phyloP scores from a whole-genome alignment of 2,329 filamentous ascomycete genomes.

The Domatiomyces globalis region DNA sequence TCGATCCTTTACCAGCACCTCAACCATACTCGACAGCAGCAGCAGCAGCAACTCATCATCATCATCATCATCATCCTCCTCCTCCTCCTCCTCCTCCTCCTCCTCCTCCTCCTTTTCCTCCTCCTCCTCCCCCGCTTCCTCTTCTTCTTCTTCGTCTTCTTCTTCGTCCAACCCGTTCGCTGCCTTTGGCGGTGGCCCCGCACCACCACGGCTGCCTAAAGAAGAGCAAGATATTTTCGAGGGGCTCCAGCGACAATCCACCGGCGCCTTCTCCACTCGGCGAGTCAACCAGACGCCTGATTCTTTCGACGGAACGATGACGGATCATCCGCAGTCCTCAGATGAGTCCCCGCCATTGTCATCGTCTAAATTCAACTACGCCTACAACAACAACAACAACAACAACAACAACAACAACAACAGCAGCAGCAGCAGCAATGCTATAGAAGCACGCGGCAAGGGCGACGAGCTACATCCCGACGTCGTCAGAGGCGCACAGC shows the following conservation, averaged over 20 bases:
- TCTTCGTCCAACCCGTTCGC: background rate
- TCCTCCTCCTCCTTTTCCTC: background rate
- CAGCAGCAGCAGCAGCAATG: conserved; percentile 2
- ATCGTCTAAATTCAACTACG: too few species aligned
- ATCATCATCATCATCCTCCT: background rate
- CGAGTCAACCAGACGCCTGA: conserved; percentile 39
- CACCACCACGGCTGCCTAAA: conserved; percentile 74
- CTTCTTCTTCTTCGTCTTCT: conserved; percentile 1
- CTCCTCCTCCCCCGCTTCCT: background rate
- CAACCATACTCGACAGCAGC: background rate
- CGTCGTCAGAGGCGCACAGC: conserved; percentile 60
- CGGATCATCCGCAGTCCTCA: conserved; percentile 5
- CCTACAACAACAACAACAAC: too few species aligned
- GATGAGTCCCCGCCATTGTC: too few species aligned
- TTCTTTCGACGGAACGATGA: conserved; percentile 20
- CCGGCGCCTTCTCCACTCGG: conserved; percentile 58
- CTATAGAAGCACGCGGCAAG: conserved; percentile 40
- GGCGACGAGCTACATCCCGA: conserved; percentile 57
- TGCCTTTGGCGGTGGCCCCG: conserved; percentile 31
- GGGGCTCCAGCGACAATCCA: conserved; percentile 63
- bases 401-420: background rate
- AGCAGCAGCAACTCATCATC: background rate
- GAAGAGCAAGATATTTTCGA: conserved; percentile 86
- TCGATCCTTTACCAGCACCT: conserved; percentile 10
- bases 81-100: too few species aligned